These are phyloP conservation scores for Exobasidium cylindrosporum DNA, from an alignment of 1,284 basidiomycete species.

Conservation along the genomic window DNA sequence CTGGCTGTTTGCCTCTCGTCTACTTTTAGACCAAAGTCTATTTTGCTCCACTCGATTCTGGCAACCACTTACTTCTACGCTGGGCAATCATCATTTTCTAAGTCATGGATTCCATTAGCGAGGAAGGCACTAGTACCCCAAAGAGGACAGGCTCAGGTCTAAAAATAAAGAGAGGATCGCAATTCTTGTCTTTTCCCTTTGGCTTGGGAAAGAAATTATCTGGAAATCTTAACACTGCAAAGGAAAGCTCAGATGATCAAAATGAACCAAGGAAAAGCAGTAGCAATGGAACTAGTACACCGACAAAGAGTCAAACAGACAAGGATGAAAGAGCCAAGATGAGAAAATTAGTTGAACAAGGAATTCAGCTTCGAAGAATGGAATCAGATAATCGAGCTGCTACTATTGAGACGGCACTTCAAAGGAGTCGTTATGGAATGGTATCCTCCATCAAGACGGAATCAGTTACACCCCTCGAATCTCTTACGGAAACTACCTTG, in stretches of 20 bases:
- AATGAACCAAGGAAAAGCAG: background rate
- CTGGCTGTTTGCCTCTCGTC: too few relatives aligned
- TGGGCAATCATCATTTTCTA: too few relatives aligned
- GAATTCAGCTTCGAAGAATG: conserved; percentile 17
- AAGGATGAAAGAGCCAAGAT: background rate
- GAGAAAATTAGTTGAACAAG: conserved; percentile 11
- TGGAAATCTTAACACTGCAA: background rate
- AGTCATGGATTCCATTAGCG: background rate
- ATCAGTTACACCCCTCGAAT: conserved; percentile 23
- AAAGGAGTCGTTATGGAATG: conserved; percentile 38
- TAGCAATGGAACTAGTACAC: background rate
- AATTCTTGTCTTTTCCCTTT: background rate
- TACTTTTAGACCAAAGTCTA: too few relatives aligned
- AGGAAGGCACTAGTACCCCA: background rate
- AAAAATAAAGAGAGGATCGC: background rate
- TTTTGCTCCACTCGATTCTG: too few relatives aligned
- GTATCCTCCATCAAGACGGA: conserved; percentile 26
- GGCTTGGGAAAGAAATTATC: background rate
- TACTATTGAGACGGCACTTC: conserved; percentile 37
- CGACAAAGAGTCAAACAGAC: background rate
- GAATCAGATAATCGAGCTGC: conserved; percentile 24
- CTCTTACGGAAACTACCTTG: conserved; percentile 19
- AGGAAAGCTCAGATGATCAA: background rate
- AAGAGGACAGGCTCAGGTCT: conserved; percentile 3
- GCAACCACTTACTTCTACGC: too few relatives aligned